phyloP scores from a whole-genome alignment of 306 rosid genomes.

The Cicer chorassanicum region DNA sequence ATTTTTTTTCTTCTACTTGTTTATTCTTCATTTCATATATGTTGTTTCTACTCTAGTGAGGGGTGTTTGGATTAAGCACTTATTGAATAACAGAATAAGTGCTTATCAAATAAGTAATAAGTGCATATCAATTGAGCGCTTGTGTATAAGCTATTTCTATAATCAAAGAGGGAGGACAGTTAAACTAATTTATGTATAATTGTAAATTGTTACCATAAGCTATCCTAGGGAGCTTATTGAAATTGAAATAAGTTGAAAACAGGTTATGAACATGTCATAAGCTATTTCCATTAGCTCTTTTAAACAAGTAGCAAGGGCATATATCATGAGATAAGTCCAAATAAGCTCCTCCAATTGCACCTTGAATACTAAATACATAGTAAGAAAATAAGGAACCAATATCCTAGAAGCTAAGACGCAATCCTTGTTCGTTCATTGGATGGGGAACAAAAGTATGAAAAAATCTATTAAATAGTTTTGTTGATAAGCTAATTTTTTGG shows the following conservation, averaged over 20 bases:
- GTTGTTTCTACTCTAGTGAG: no score
- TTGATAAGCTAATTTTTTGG: neutral
- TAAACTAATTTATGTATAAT: no score
- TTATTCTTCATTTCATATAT: no score
- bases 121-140: no score
- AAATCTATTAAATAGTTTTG: neutral
- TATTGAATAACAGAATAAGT: no score
- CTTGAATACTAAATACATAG: neutral
- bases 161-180: no score
- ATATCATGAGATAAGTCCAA: neutral
- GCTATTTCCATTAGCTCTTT: neutral
- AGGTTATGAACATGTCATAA: neutral
- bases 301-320: neutral
- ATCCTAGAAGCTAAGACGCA: neutral
- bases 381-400: neutral
- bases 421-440: neutral
- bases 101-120: no score
- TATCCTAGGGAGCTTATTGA: no score
- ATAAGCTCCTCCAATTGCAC: neutral
- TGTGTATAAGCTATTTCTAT: no score
- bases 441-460: neutral
- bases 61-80: no score
- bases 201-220: no score
- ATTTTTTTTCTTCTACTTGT: no score
- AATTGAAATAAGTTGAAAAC: neutral